A percentile compares a stretch with the other conserved stretches of the same genome.
phyloP scores from a whole-genome alignment of 768 basidiomycete species.

The Lentinus brumalis region DNA sequence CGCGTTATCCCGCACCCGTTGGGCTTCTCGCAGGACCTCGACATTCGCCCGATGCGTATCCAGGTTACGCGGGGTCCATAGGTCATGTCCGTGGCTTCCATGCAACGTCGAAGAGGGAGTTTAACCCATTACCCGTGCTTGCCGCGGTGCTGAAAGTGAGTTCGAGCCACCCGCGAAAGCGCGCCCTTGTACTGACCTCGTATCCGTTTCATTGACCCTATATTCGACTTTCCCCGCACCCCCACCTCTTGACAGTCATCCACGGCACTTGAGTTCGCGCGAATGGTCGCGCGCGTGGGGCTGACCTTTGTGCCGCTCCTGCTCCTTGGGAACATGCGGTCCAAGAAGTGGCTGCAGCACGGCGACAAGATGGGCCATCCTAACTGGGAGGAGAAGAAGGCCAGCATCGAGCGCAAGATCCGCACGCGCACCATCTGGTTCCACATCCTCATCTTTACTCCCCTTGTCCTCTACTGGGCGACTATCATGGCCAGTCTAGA shows the following conservation, averaged over 20 bases:
- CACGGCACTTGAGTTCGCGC: constrained; percentile 67
- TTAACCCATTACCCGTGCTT: constrained; percentile 50
- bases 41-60: background rate
- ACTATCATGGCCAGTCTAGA: constrained; percentile 76
- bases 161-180: background rate
- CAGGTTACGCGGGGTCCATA: background rate
- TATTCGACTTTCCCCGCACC: background rate
- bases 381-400: constrained; percentile 55
- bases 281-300: constrained; percentile 69
- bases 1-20: background rate
- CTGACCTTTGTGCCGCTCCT: constrained; percentile 76
- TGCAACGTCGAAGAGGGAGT: constrained; percentile 38
- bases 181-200: constrained; percentile 3
- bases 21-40: background rate
- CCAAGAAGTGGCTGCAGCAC: constrained; percentile 50
- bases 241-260: constrained; percentile 56
- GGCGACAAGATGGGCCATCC: constrained; percentile 50
- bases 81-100: constrained; percentile 38
- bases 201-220: constrained; percentile 16
- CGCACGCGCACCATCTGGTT: constrained; percentile 51
- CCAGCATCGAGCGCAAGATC: constrained; percentile 48
- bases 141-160: constrained; percentile 69
- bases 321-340: constrained; percentile 57
- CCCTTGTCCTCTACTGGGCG: constrained; percentile 61
- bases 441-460: constrained; percentile 60